A percentile compares a stretch with the other conserved stretches of the same genome.
Conservation (phyloP, 495 filamentous ascomycete species). For the Penicillium maclennaniae region DNA sequence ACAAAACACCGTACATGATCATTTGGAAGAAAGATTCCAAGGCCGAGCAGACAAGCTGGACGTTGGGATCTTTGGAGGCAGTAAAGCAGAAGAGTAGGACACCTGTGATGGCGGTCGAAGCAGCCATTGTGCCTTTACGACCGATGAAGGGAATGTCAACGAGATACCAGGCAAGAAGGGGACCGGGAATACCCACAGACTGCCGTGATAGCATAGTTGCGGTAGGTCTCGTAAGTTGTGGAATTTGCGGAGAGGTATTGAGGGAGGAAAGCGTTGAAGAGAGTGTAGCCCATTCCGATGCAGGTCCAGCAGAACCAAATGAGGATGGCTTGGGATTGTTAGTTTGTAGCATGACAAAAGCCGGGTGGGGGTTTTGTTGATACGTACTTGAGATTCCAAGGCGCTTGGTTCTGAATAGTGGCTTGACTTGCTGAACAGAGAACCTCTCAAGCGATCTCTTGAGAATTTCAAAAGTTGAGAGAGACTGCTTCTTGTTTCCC, state of each 20-base stretch:
- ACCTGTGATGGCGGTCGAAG: conserved; percentile 46
- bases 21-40: conserved; percentile 53
- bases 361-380: no score
- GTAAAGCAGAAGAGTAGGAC: conserved; percentile 53
- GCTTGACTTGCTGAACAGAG: conserved; percentile 42
- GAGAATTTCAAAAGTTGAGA: conserved; percentile 40
- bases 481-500: conserved; percentile 22
- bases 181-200: conserved; percentile 52
- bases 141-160: conserved; percentile 51
- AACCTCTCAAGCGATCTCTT: conserved; percentile 45
- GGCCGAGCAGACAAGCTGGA: conserved; percentile 45
- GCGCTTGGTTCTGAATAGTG: conserved; percentile 44
- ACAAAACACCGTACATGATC: conserved; percentile 53
- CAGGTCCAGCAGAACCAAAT: conserved; percentile 47
- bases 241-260: conserved; percentile 43
- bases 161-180: conserved; percentile 42
- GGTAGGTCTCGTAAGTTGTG: conserved; percentile 43
- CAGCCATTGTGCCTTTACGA: conserved; percentile 52
- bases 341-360: background rate
- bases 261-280: conserved; percentile 51
- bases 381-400: conserved; percentile 37
- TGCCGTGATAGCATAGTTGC: conserved; percentile 52
- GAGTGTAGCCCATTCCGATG: conserved; percentile 48
- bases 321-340: conserved; percentile 26
- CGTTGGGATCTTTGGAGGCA: conserved; percentile 32